These are phyloP conservation scores for Aspergillus egyptiacus DNA, from an alignment of 495 filamentous ascomycete species.

Conservation along the genomic window DNA sequence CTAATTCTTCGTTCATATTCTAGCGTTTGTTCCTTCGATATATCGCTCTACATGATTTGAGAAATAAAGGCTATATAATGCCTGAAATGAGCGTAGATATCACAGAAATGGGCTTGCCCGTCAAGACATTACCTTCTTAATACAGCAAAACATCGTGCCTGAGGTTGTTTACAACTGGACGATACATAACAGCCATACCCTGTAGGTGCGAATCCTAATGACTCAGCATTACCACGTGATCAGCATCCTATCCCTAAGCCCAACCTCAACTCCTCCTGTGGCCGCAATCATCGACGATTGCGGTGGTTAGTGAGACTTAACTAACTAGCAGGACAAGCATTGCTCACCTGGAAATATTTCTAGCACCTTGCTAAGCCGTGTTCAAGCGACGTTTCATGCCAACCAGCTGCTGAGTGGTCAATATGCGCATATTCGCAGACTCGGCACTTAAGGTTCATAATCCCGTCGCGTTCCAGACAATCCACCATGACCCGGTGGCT, in stretches of 20 bases:
- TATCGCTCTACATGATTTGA: neutral
- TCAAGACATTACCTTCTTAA: neutral
- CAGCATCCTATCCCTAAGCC: no score
- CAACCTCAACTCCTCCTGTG: no score
- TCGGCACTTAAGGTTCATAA: neutral
- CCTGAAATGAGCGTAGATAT: no score
- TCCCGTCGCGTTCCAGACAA: neutral
- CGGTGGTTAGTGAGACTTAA: no score
- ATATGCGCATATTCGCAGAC: neutral
- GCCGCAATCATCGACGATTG: no score
- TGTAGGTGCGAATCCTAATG: no score
- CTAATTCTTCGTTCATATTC: neutral
- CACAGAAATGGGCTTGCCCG: no score
- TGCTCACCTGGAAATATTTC: no score
- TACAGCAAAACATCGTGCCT: neutral
- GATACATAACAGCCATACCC: no score
- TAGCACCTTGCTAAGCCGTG: neutral
- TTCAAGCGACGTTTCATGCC: neutral
- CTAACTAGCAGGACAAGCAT: no score
- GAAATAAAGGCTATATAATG: neutral
- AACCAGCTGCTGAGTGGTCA: neutral
- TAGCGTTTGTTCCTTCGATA: neutral
- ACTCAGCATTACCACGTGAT: no score
- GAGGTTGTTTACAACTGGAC: no score
- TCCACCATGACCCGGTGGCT: neutral